Base-by-base conservation (phyloP, 805 yeast genomes). In the Zygotorulaspora chibaensis region DNA sequence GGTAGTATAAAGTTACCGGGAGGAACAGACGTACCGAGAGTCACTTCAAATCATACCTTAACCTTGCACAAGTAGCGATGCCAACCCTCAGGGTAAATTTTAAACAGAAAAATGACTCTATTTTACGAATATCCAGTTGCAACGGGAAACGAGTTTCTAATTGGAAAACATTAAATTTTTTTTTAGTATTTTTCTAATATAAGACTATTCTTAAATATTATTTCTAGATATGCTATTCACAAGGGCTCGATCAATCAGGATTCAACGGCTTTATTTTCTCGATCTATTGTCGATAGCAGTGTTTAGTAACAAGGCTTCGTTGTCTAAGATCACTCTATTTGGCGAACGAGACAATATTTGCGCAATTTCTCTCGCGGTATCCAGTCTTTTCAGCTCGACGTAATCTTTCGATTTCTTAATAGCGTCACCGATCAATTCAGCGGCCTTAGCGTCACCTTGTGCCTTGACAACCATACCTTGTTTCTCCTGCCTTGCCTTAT, bases 391-490 rank as follows among this genome's bases (percentile, higher is more conserved):
- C 70, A 93, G 79, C 68, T 93, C 99, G 41, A 93, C 96, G 67
- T 93, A 93, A 67, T 91, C 99, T 68, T 79, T 86, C 18, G 95
- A 86, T 70, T 91, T 93, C 75, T 91, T 93, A 68, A 93, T 91
- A 44, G 99, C 98, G 55, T 93, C 99, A 80, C 99, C 99, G 72
- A 93, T 89, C 72, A 93, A 82, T 69, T 90, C 95, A 28, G 99
- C 99, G 43, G 96, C 86, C 65, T 87, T 82, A 54, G 99, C 99
- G 72, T 93, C 99, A 80, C 99, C 99, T 67, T 88, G 87, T 10
- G 99, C 98, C 68, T 85, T 88, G 47, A 93, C 97, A 53, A 93
- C 95, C 73, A 88, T 76, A 65, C 95, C 95, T 70, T 93, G 98
- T 68, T 93, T 93, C 72, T 93, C 98, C 70, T 93, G 99, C 58